phyloP scores from a whole-genome alignment of 768 basidiomycete species.

The Mycena vulgaris region DNA sequence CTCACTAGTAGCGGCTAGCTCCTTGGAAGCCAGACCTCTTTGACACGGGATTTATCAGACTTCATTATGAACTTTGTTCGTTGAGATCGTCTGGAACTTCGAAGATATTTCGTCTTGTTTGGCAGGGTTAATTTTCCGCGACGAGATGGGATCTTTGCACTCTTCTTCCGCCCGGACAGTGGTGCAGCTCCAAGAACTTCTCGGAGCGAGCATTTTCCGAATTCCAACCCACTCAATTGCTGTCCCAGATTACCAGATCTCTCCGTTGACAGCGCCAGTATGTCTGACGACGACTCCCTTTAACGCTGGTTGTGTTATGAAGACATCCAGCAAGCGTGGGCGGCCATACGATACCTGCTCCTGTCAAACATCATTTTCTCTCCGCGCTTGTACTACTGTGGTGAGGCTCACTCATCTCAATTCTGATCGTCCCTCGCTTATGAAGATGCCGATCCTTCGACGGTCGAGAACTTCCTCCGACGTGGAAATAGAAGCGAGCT shows the following conservation, averaged over 20 bases:
- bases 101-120: too few relatives aligned
- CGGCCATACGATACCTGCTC: not conserved
- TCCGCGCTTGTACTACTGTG: not conserved
- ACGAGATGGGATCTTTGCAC: not conserved
- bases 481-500: not conserved
- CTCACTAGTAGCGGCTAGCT: too few relatives aligned
- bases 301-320: not conserved
- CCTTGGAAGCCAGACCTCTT: too few relatives aligned
- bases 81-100: too few relatives aligned
- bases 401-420: not conserved
- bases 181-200: not conserved
- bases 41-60: too few relatives aligned
- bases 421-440: constrained; percentile 25
- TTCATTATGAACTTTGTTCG: too few relatives aligned
- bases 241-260: not conserved
- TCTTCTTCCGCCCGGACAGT: not conserved
- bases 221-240: not conserved
- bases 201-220: constrained; percentile 12
- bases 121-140: constrained; percentile 8
- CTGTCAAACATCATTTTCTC: not conserved
- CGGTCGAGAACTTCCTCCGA: constrained; percentile 27
- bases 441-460: constrained; percentile 2
- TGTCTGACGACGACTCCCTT: not conserved
- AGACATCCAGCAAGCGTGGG: not conserved
- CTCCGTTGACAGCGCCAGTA: not conserved